A percentile compares a stretch with the other conserved stretches of the same genome.
These are phyloP conservation scores for Mucor saturninus DNA, from an alignment of 371 early-diverging fungal genomes.

Conservation along the genomic window DNA sequence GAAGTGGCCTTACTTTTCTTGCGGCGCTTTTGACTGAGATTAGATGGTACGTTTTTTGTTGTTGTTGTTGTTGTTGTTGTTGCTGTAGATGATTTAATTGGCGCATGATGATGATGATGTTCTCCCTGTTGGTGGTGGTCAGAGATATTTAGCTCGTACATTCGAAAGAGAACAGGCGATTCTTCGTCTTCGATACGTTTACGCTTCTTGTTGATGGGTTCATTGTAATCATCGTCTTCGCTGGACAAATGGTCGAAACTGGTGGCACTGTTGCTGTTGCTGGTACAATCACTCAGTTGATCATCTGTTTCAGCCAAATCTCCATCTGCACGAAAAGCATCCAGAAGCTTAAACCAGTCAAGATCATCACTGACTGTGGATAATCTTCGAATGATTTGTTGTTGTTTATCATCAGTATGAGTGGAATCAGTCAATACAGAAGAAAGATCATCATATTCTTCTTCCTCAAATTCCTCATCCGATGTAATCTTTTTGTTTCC, in stretches of 20 bases:
- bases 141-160: conserved; percentile 3
- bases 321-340: conserved; percentile 22
- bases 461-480: conserved; percentile 2
- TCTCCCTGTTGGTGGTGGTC: conserved; percentile 1
- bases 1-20: conserved; percentile 13
- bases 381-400: not conserved
- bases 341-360: conserved; percentile 31
- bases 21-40: conserved; percentile 23
- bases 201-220: conserved; percentile 12
- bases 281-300: not conserved
- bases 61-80: not conserved
- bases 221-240: not conserved
- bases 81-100: not conserved
- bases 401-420: conserved; percentile 2
- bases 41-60: conserved; percentile 1
- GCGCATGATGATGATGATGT: not conserved
- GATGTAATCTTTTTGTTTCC: not conserved
- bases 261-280: conserved; percentile 1
- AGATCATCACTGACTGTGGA: conserved; percentile 19
- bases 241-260: conserved; percentile 3
- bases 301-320: conserved; percentile 23
- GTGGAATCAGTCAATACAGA: conserved; percentile 8
- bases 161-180: conserved; percentile 1
- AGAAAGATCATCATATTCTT: conserved; percentile 6
- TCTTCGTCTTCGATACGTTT: conserved; percentile 10